These are phyloP conservation scores for Artemisia tridentata DNA, from an alignment of 129 eudicot species.

Conservation along the genomic window DNA sequence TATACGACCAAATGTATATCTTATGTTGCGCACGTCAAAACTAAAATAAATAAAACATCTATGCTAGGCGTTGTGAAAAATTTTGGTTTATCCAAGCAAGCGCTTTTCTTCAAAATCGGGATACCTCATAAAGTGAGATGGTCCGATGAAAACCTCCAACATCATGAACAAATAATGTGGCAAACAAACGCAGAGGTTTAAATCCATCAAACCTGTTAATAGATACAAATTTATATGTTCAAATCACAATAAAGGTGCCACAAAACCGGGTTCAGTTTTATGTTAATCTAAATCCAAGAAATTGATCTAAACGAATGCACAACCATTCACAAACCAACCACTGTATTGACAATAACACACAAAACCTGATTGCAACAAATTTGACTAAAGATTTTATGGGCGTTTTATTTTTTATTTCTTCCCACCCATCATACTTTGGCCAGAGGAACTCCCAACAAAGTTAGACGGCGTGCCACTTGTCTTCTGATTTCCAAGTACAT, in stretches of 20 bases:
- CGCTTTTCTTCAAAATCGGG: too few relatives aligned
- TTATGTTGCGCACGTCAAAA: too few relatives aligned
- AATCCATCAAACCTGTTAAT: constrained; percentile 1
- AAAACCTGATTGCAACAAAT: constrained; percentile 17
- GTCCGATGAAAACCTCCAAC: too few relatives aligned
- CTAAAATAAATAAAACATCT: too few relatives aligned
- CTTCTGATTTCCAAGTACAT: constrained; percentile 64
- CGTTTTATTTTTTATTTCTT: constrained; percentile 33
- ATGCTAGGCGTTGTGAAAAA: too few relatives aligned
- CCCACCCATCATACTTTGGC: constrained; percentile 59
- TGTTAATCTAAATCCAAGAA: constrained; percentile 13
- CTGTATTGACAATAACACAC: constrained; percentile 23
- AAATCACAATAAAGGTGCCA: constrained; percentile 3
- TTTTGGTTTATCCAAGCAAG: too few relatives aligned
- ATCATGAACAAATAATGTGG: neutral
- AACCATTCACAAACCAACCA: constrained; percentile 23
- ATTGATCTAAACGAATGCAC: constrained; percentile 15
- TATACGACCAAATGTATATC: too few relatives aligned
- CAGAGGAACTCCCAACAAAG: constrained; percentile 33
- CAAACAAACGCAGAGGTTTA: neutral
- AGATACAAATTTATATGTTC: constrained; percentile 6
- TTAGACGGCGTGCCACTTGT: constrained; percentile 48
- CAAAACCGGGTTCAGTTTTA: constrained; percentile 4
- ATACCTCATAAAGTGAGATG: too few relatives aligned
- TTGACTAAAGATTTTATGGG: neutral